These are phyloP conservation scores for Nemania sp. DNA, from an alignment of 2,329 filamentous ascomycete species.

Conservation along the genomic window DNA sequence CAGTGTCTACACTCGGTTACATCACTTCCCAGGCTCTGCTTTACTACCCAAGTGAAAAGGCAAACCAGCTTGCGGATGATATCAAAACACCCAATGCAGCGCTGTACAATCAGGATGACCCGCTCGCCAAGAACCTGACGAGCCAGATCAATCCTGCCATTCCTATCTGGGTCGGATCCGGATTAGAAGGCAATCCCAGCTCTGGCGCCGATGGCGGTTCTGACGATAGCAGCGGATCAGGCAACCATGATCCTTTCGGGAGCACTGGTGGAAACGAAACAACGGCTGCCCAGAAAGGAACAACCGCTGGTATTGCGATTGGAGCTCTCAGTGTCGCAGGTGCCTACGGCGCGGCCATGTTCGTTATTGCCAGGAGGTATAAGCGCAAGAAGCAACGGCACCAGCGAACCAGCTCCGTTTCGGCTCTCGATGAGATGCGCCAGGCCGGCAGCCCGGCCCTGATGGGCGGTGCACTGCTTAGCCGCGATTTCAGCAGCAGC, in stretches of 20 bases:
- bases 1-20: slow-evolving; percentile 69
- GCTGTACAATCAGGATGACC: slow-evolving; percentile 72
- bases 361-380: slow-evolving; percentile 87
- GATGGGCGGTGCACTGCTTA: slow-evolving; percentile 71
- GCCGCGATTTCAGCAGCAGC: slow-evolving; percentile 55
- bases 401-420: slow-evolving; percentile 75
- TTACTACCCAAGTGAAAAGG: slow-evolving; percentile 73
- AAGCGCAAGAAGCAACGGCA: slow-evolving; percentile 82
- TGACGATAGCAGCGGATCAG: slow-evolving; percentile 42
- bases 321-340: slow-evolving; percentile 78
- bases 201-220: slow-evolving; percentile 45
- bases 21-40: slow-evolving; percentile 80
- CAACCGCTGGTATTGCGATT: slow-evolving; percentile 71
- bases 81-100: slow-evolving; percentile 72
- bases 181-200: slow-evolving; percentile 47
- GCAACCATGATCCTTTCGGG: slow-evolving; percentile 49
- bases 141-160: slow-evolving; percentile 83
- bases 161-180: slow-evolving; percentile 60
- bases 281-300: slow-evolving; percentile 64
- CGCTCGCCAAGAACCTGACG: slow-evolving; percentile 74
- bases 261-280: slow-evolving; percentile 46
- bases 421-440: slow-evolving; percentile 59
- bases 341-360: slow-evolving; percentile 93
- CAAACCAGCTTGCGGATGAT: slow-evolving; percentile 69
- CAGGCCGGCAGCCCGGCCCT: slow-evolving; percentile 62